Base-by-base conservation (phyloP, 1,139 yeast genomes). In the Yamadazyma dushanensis region DNA sequence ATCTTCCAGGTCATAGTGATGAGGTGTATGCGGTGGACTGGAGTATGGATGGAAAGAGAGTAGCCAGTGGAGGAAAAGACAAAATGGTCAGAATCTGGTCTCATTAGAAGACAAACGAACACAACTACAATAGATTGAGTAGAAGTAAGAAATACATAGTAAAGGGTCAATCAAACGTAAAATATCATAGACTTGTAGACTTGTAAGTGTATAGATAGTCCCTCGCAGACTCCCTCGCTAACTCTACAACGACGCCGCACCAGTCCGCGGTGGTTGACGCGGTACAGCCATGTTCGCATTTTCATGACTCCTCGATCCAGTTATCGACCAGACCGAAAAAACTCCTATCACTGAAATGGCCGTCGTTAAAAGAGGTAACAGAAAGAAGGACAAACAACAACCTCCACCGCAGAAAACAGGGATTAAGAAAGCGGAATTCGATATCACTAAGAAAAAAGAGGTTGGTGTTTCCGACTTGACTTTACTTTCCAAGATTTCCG, bases 11-110 rank as follows among this genome's bases (percentile, higher is more conserved):
- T 1, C 98, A 92, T 58, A 70, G 80, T 14, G 99, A 92, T 53
- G 98, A 92, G 59, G 97, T 92, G 1, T 92, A 79, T 57, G 95
- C 97, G 0, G 97, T 94, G 3, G 99, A 92, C 56, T 92, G 99
- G 99, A 86, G 96, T 66, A 79, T 84, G 39, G 99, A 92, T 57
- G 99, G 98, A 31, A 78, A 78, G 46, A 73, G 83, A 47, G 97
- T 92, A 8, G 95, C 94, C 21, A 86, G 96, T 55, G 98, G 97
- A 21, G 97, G 99, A 35, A 90, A 89, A 56, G 99, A 92, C 57
- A 92, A 89, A 59, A 84, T 84, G 76, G 89, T 92, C 19, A 73
- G 97, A 53, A 66, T 92, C 41, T 92, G 98, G 97, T 79, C 90
- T 23, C 95, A 87, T 58, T 86, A 65, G 27, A 5, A 11, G 26